These are phyloP conservation scores for Malassezia japonica DNA, from an alignment of 1,284 basidiomycete species.

Conservation along the genomic window DNA sequence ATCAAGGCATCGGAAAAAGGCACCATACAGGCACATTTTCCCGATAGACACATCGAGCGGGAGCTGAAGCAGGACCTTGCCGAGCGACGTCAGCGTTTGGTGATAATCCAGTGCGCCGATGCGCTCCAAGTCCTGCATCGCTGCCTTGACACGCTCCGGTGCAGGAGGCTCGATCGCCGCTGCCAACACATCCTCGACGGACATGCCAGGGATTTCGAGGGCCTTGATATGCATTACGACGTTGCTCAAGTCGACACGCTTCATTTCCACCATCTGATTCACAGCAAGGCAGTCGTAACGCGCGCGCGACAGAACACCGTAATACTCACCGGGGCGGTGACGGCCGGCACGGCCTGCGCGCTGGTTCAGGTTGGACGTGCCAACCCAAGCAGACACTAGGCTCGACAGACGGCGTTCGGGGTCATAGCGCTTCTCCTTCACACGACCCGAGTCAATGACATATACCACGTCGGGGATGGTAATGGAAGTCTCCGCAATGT, in stretches of 20 bases:
- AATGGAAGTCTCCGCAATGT: conserved; percentile 83
- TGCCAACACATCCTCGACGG: conserved; percentile 75
- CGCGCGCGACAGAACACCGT: conserved; percentile 64
- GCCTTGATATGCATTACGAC: conserved; percentile 78
- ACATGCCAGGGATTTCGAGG: conserved; percentile 78
- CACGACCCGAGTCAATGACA: conserved; percentile 77
- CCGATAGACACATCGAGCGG: conserved; percentile 85
- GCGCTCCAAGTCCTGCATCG: conserved; percentile 71
- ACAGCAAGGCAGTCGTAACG: conserved; percentile 62
- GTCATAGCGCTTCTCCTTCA: conserved; percentile 90
- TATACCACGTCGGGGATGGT: conserved; percentile 90
- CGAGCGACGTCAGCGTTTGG: conserved; percentile 75
- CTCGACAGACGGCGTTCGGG: conserved; percentile 77
- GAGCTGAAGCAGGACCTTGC: conserved; percentile 75
- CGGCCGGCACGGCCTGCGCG: conserved; percentile 87
- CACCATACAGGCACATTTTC: conserved; percentile 76
- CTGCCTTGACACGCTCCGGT: conserved; percentile 65
- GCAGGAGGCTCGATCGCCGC: conserved; percentile 84
- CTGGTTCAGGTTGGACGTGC: conserved; percentile 84
- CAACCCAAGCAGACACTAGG: conserved; percentile 80
- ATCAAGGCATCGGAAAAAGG: conserved; percentile 87
- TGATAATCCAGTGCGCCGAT: conserved; percentile 73
- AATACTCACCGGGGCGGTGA: conserved; percentile 84
- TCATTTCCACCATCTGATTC: conserved; percentile 92
- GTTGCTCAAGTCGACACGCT: conserved; percentile 54